Base-by-base conservation (phyloP, 495 filamentous ascomycete genomes). In the Lasiosphaeria ovina region DNA sequence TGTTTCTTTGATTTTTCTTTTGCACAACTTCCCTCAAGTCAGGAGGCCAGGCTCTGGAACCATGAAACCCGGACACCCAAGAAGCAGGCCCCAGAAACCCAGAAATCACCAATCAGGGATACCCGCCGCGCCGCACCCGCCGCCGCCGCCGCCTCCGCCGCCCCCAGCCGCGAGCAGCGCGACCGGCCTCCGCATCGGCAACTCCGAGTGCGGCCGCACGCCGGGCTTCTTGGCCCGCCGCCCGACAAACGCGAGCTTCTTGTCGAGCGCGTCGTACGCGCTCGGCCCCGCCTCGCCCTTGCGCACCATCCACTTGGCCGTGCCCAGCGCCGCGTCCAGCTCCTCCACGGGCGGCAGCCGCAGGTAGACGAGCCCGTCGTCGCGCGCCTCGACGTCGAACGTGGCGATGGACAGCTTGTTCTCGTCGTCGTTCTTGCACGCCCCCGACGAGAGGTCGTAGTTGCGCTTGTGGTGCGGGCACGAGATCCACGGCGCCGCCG, bases 401-500 rank as follows among this genome's bases (percentile, higher is more conserved):
- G 89, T 94, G 31, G 92, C 92, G 66, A 98, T 92, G 58, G 87
- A 93, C 55, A 96, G 77, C 12, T 74, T 76, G 35, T 83, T 79
- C 12, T 74, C 77, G 35, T 83, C 79, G 71, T 97, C 93, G 64
- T 89, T 96, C 4, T 80, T 83, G 75, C 93, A 97, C 14, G 78
- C 76, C 0, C 93, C 93, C 0, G 83, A 81, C 47, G 81, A 81
- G 17, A 97, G 85, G 61, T 89, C 85, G 70, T 88, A 98, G 74
- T 97, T 96, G 58, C 89, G 86, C 77, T 98, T 98, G 78, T 98
- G 93, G 72, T 88, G 86, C 3, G 93, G 93, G 72, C 93, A 98
- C 3, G 87, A 90, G 3, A 98, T 86, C 87, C 88, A 96, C 35
- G 91, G 88, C 51, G 88, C 85, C 49, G 76, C 72, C 35, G 73